Evolutionary conservation across 495 filamentous ascomycete species (phyloP), one percentile per base, ranked within the genome.

Genomic region (Aspergillus egyptiacus): DNA sequence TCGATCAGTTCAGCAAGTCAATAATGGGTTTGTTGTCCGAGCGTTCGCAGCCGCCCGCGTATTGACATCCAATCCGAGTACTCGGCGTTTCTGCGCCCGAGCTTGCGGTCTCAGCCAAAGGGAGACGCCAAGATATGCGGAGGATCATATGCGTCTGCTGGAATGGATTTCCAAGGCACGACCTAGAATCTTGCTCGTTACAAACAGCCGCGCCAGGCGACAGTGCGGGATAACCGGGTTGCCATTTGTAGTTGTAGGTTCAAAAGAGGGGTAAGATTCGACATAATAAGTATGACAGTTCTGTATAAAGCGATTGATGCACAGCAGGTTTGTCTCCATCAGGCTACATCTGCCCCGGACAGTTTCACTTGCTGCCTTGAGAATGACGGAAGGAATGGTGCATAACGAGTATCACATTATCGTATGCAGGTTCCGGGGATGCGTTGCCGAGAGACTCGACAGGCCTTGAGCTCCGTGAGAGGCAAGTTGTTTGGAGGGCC

Each of bases 1-100:
- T 6, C 19, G 60, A 60, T 11, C 59, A 55, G 11, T 55, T 53
- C 6, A 23, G 48, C 46, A 52, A 64, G 28, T 65, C 60, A 22
- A 61, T 54, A 15, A 10, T 31, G 9, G 59, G 63, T 49, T 62
- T 64, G 22, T 53, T 37, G 57, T 23, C 66, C 58, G n/a, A 67
- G 51, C 28, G 63, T 62, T 4, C 55, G 54, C 38, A 69, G 35
- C 18, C 59, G 60, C 17, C 41, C 41, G 41, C 41, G 41, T 23
- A 65, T 65, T 14, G 62, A 61, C 20, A 67, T 64, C 66, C 66
- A 69, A 50, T 67, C 66, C 40, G 61, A 62, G 46, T 61, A 61
- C 7, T 61, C 63, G 6, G 2, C 11, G 22, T 18, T 44, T 15
- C 34, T n/a, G n/a, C 52, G 38, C 66, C 65, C 0, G 53, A 45